Conservation (phyloP, 139 green algal species). For the Zygnema circumcarinatum region DNA sequence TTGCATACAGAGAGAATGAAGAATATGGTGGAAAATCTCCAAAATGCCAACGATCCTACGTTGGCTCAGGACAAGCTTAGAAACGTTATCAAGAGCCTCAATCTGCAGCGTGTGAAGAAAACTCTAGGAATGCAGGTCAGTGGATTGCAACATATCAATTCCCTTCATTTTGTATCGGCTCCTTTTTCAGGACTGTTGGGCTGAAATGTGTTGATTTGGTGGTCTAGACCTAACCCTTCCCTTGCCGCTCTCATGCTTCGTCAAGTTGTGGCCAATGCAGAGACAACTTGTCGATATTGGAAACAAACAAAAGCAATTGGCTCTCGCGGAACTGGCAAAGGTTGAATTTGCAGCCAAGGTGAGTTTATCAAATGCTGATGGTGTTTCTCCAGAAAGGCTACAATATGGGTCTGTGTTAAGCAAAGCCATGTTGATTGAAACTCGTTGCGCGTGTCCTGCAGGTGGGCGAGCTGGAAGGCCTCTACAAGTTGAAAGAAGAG, state of each 20-base stretch:
- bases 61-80: background rate
- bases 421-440: too few relatives aligned
- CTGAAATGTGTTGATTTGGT: too few relatives aligned
- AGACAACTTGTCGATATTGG: background rate
- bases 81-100: background rate
- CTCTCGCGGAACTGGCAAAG: background rate
- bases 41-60: background rate
- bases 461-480: background rate
- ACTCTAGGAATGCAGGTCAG: background rate
- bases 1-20: background rate
- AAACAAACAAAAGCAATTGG: background rate
- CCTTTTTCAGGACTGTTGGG: too few relatives aligned
- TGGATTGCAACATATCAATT: too few relatives aligned
- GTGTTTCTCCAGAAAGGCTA: too few relatives aligned
- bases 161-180: too few relatives aligned
- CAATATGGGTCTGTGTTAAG: too few relatives aligned
- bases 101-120: background rate
- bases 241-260: too few relatives aligned
- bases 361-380: too few relatives aligned
- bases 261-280: background rate
- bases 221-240: too few relatives aligned
- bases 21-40: background rate
- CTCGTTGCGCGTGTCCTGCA: too few relatives aligned
- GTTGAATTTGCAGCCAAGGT: background rate
- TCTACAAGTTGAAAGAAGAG: background rate